Evolutionary conservation across 2,329 filamentous ascomycete species (phyloP).

Genomic region (Orbilia brochopaga): DNA sequence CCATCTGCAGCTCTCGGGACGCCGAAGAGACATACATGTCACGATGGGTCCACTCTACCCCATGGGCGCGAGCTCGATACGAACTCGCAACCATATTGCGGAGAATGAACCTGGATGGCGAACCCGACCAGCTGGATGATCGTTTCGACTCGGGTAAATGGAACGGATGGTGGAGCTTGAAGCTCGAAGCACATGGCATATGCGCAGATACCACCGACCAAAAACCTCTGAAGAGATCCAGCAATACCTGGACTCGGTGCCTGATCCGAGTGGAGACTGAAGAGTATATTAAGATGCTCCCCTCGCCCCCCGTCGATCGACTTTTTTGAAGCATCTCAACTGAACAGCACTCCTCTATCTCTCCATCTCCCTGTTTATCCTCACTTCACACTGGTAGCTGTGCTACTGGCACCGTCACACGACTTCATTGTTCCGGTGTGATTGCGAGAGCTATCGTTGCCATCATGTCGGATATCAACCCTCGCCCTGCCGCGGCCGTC

Average conservation of each 20-base stretch:
- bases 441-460: neutral
- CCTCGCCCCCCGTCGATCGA: slow-evolving; percentile 1
- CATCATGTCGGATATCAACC: slow-evolving; percentile 22
- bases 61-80: slow-evolving; percentile 6
- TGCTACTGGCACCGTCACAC: slow-evolving; percentile 13
- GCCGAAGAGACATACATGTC: neutral
- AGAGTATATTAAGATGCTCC: neutral
- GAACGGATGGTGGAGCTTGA: slow-evolving; percentile 9
- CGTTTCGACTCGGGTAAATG: slow-evolving; percentile 50
- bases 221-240: slow-evolving; percentile 6
- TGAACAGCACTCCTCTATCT: neutral
- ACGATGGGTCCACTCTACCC: slow-evolving; percentile 22
- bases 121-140: slow-evolving; percentile 31
- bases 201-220: neutral
- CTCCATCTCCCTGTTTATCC: neutral
- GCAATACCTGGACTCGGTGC: slow-evolving; percentile 8
- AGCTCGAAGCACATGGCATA: slow-evolving; percentile 13
- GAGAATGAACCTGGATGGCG: slow-evolving; percentile 8
- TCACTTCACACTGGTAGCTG: slow-evolving; percentile 5
- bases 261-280: neutral
- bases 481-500: slow-evolving; percentile 8
- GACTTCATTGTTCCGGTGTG: slow-evolving; percentile 2
- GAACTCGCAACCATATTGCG: neutral
- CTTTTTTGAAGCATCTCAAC: neutral
- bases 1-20: slow-evolving; percentile 21